Evolutionary conservation across 2,329 filamentous ascomycete species (phyloP).

Genomic region (Diplodia sapinea): DNA sequence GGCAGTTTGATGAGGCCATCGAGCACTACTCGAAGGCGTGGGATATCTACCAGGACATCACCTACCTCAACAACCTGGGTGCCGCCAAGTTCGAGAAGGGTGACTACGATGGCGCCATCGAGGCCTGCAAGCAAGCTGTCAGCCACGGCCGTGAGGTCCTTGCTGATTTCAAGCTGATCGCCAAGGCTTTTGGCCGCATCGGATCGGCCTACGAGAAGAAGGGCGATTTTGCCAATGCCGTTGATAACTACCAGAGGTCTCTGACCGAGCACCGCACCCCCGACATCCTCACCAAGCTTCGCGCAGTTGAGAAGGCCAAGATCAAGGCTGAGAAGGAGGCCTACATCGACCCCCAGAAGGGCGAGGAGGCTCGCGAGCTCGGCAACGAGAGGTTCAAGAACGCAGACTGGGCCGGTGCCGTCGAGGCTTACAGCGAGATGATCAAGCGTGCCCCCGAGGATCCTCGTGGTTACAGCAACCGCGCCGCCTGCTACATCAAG

Average conservation of each 20-base stretch:
- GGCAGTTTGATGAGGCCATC: constrained; percentile 93
- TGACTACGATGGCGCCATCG: constrained; percentile 85
- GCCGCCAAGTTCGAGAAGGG: constrained; percentile 96
- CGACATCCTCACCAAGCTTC: constrained; percentile 90
- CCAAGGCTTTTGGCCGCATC: constrained; percentile 95
- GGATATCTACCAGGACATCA: constrained; percentile 94
- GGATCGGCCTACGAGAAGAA: constrained; percentile 92
- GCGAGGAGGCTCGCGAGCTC: constrained; percentile 91
- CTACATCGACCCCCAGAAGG: constrained; percentile 89
- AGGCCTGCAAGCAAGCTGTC: constrained; percentile 84
- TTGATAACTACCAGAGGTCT: constrained; percentile 90
- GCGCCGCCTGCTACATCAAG: constrained; percentile 95
- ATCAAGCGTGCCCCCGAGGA: constrained; percentile 93
- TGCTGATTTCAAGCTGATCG: constrained; percentile 97
- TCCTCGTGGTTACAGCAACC: constrained; percentile 94
- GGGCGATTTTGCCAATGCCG: constrained; percentile 77
- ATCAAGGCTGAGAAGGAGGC: constrained; percentile 74
- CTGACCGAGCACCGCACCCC: constrained; percentile 96
- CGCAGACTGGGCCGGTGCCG: constrained; percentile 90
- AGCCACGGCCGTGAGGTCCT: constrained; percentile 87
- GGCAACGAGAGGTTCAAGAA: constrained; percentile 98
- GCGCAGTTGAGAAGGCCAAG: constrained; percentile 86
- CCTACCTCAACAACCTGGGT: constrained; percentile 94
- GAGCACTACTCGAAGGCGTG: constrained; percentile 93
- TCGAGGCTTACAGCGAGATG: constrained; percentile 95